phyloP scores from a whole-genome alignment of 805 yeast species.

The Starmerella apicola region DNA sequence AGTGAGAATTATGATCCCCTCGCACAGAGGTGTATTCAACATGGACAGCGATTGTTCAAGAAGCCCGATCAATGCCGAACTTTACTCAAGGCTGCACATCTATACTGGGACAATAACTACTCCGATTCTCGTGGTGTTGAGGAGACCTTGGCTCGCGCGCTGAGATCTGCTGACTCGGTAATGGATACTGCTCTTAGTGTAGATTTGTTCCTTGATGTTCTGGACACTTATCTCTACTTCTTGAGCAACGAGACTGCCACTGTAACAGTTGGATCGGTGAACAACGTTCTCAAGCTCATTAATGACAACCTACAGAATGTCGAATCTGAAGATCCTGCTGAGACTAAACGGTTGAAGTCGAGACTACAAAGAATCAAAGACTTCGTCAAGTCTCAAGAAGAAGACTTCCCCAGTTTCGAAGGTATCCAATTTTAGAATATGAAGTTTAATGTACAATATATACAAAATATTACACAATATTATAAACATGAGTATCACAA shows the following conservation, averaged over 20 bases:
- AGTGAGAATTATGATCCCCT: constrained; percentile 66
- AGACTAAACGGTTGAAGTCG: constrained; percentile 1
- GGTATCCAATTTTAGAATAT: constrained; percentile 4
- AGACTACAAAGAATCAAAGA: constrained; percentile 3
- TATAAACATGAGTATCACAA: background rate
- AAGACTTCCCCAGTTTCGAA: constrained; percentile 27
- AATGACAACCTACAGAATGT: constrained; percentile 28
- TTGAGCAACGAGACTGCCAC: constrained; percentile 64
- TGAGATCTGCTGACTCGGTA: constrained; percentile 87
- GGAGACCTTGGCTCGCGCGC: constrained; percentile 79
- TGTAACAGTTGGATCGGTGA: constrained; percentile 62
- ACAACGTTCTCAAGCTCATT: constrained; percentile 76
- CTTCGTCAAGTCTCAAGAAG: constrained; percentile 3
- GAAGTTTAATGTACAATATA: background rate
- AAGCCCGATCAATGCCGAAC: constrained; percentile 93
- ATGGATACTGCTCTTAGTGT: constrained; percentile 65
- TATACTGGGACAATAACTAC: constrained; percentile 40
- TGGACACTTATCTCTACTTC: constrained; percentile 75
- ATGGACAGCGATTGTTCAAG: constrained; percentile 76
- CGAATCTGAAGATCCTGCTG: constrained; percentile 26
- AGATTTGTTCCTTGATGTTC: constrained; percentile 78
- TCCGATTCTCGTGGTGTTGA: constrained; percentile 46
- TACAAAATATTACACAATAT: background rate
- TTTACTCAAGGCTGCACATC: constrained; percentile 73
- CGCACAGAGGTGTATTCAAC: constrained; percentile 73